Percentiles rank a stretch among this genome's conserved stretches.
phyloP scores from a whole-genome alignment of 495 filamentous ascomycete species.

The Jackrogersella multiformis region DNA sequence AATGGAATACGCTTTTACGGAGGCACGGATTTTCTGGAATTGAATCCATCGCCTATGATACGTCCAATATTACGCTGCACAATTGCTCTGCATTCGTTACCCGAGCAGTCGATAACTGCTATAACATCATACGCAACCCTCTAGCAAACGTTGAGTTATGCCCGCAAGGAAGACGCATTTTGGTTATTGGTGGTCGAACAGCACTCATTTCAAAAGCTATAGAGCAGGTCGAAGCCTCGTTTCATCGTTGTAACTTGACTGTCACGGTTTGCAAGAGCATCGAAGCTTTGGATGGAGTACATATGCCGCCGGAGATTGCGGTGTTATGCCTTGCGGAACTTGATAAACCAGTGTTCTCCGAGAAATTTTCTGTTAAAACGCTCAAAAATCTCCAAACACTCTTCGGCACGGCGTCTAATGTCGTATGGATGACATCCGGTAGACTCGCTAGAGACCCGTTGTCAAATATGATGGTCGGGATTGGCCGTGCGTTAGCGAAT shows the following conservation, averaged over 20 bases:
- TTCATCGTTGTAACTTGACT: background rate
- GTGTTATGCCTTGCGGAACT: conserved; percentile 58
- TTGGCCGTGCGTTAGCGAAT: conserved; percentile 47
- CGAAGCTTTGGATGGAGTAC: too few relatives aligned
- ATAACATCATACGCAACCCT: background rate
- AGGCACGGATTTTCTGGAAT: conserved; percentile 54
- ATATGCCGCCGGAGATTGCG: too few relatives aligned
- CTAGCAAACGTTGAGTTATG: too few relatives aligned
- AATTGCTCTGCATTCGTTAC: background rate
- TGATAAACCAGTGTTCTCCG: conserved; percentile 53
- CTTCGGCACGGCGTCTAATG: conserved; percentile 33
- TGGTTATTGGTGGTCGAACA: too few relatives aligned
- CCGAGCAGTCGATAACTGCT: background rate
- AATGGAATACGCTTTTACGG: conserved; percentile 52
- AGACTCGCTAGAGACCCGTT: conserved; percentile 48
- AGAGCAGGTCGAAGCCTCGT: background rate
- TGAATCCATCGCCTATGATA: conserved; percentile 35
- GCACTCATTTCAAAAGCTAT: background rate
- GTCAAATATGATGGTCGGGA: conserved; percentile 51
- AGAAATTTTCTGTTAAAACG: too few relatives aligned
- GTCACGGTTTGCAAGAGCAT: too few relatives aligned
- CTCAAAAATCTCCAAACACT: too few relatives aligned
- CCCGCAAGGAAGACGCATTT: too few relatives aligned
- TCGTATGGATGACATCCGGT: conserved; percentile 55
- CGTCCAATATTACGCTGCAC: too few relatives aligned